Conservation (phyloP, 306 rosid genomes). For the Cicer cuneatum region DNA sequence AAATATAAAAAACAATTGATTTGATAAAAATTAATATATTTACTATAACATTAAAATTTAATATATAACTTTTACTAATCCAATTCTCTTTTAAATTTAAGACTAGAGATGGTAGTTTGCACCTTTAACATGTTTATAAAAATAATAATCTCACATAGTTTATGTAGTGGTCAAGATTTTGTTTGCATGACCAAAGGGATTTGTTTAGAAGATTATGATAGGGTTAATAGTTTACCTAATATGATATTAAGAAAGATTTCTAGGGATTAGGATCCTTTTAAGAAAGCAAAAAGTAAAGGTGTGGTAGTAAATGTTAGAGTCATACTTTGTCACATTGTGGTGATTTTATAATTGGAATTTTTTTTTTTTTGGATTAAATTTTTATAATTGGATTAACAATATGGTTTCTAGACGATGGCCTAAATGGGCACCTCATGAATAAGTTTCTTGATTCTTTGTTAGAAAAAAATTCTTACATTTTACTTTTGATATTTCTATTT, state of each 20-base stretch:
- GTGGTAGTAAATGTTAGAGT: constrained; percentile 40
- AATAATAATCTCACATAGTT: not conserved
- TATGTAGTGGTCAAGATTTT: constrained; percentile 39
- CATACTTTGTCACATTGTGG: constrained; percentile 52
- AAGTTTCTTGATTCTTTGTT: constrained; percentile 13
- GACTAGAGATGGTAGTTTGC: too few relatives aligned
- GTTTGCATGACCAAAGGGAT: constrained; percentile 50
- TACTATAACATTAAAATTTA: too few relatives aligned
- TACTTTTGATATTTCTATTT: constrained; percentile 48
- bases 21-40: too few relatives aligned
- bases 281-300: constrained; percentile 56
- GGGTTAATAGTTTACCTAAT: constrained; percentile 42
- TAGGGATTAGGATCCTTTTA: constrained; percentile 71
- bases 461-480: constrained; percentile 3
- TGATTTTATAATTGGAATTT: constrained; percentile 42
- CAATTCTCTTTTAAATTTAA: too few relatives aligned
- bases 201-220: constrained; percentile 43
- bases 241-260: constrained; percentile 49
- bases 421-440: constrained; percentile 47
- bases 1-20: too few relatives aligned
- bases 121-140: too few relatives aligned
- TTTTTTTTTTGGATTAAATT: not conserved
- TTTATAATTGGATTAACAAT: constrained; percentile 34
- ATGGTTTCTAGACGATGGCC: constrained; percentile 40
- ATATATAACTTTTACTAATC: too few relatives aligned